These are phyloP conservation scores for Acanthamoeba healyi DNA, from an alignment of 208 protist species.

Conservation along the genomic window DNA sequence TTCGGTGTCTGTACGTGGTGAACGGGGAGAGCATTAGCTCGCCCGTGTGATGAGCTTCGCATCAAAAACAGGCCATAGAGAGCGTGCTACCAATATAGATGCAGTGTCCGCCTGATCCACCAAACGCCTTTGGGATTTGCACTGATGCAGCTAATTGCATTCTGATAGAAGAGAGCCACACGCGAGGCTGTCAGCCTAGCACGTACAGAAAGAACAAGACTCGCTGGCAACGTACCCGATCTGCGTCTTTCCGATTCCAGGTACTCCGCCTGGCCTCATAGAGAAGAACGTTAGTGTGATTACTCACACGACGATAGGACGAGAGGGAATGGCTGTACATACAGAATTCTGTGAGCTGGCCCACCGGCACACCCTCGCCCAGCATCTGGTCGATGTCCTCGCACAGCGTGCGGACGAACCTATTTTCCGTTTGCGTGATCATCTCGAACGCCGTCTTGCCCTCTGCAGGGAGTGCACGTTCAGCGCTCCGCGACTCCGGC, in stretches of 20 bases:
- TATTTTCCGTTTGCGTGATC: conserved; percentile 34
- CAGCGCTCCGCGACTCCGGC: neutral
- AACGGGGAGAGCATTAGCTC: too few species aligned
- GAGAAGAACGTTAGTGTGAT: neutral
- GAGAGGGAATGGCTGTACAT: neutral
- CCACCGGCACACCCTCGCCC: conserved; percentile 79
- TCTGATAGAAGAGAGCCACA: neutral
- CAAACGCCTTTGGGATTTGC: conserved; percentile 70
- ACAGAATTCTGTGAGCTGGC: conserved; percentile 87
- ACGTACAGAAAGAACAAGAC: neutral
- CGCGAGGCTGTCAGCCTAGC: neutral
- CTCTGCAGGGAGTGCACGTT: neutral
- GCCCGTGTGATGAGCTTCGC: neutral
- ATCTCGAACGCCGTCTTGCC: conserved; percentile 73
- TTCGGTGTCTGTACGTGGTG: conserved; percentile 82
- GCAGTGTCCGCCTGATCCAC: conserved; percentile 20
- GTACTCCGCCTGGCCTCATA: conserved; percentile 83
- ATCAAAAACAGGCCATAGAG: neutral
- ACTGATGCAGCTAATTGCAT: conserved; percentile 58
- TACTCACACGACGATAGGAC: neutral
- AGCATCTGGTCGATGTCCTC: conserved; percentile 81
- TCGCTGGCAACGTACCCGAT: conserved; percentile 72
- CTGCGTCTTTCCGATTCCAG: conserved; percentile 89
- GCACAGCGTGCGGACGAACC: conserved; percentile 76
- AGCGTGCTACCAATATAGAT: conserved; percentile 38